Evolutionary conservation across 2,329 filamentous ascomycete species (phyloP), one percentile per base, ranked within the genome.

Genomic region (Cytospora paraplurivora): DNA sequence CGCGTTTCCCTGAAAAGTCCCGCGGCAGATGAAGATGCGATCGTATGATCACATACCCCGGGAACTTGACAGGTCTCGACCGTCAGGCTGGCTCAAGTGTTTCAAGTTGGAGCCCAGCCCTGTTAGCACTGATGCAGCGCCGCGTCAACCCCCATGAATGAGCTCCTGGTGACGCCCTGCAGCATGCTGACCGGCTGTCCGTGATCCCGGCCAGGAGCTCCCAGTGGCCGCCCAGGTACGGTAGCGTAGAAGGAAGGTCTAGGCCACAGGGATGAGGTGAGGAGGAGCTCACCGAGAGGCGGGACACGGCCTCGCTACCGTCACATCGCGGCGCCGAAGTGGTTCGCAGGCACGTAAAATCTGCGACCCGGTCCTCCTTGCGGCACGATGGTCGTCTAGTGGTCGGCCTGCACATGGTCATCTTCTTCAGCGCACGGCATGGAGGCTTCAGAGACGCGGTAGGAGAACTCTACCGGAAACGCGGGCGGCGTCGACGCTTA

Each of bases 51-150:
- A 53, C 54, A 62, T 35, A 27, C 27, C 35, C 49, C 51, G 54
- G 53, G 56, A 33, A 33, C 38, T 55, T 51, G 53, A 34, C 49
- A 54, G 49, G 57, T 63, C 61, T 66, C 56, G 64, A 63, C 61
- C 56, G 56, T 56, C 52, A 60, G 33, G 53, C 50, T 51, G 35
- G 61, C 61, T 44, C 47, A 41, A 44, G 56, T 59, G 64, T 66
- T 66, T 66, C 64, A 64, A 12, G 17, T 66, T 64, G 61, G 64
- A 41, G 41, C 49, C 53, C 64, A 61, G 61, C 54, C 51, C 56
- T 47, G 57, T 66, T 57, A 54, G 64, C 53, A 49, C 21, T 54
- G 57, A 38, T 61, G 56, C 51, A 61, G 52, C 55, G 59, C 27
- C 54, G 59, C 59, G 11, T 54, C 53, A 58, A 50, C 55, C 47